These are phyloP conservation scores for Themeda triandra DNA, from an alignment of 176 grass and related monocot species.

Conservation along the genomic window DNA sequence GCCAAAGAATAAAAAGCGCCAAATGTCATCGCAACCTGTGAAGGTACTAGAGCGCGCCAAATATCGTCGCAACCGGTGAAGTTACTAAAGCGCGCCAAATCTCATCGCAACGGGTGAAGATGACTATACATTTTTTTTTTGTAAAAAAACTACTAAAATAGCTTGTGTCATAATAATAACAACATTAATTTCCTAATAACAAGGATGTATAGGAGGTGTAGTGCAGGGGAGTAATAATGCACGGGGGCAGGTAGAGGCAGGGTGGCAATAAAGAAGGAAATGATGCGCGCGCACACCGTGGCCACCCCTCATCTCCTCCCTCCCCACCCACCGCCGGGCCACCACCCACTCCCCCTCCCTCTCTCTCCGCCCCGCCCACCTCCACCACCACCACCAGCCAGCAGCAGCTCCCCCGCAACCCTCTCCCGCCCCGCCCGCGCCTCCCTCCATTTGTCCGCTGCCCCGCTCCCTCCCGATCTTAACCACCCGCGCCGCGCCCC, in stretches of 20 bases:
- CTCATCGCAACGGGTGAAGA: no score
- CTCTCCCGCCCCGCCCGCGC: conserved; percentile 37
- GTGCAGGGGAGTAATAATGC: not conserved
- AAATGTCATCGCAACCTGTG: no score
- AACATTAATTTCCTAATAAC: not conserved
- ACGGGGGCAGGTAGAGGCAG: not conserved
- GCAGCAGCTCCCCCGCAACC: conserved; percentile 29
- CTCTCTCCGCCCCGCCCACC: not conserved
- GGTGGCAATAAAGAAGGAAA: conserved; percentile 43
- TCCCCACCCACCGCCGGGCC: not conserved
- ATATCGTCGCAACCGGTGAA: no score
- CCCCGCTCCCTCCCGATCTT: conserved; percentile 31
- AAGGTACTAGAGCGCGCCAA: no score
- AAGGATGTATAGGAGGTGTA: no score
- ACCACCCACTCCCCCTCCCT: not conserved
- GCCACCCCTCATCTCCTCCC: not conserved
- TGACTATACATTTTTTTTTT: no score
- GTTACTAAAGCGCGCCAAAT: no score
- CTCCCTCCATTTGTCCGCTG: conserved; percentile 40
- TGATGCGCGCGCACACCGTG: conserved; percentile 55
- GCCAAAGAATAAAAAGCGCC: no score
- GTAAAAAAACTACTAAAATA: not conserved
- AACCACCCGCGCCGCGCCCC: no score
- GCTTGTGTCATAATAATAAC: not conserved
- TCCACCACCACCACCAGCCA: not conserved